A percentile compares a stretch with the other conserved stretches of the same genome.
These are phyloP conservation scores for Penicillium capsulatum DNA, from an alignment of 2,329 filamentous ascomycete genomes.

Conservation along the genomic window DNA sequence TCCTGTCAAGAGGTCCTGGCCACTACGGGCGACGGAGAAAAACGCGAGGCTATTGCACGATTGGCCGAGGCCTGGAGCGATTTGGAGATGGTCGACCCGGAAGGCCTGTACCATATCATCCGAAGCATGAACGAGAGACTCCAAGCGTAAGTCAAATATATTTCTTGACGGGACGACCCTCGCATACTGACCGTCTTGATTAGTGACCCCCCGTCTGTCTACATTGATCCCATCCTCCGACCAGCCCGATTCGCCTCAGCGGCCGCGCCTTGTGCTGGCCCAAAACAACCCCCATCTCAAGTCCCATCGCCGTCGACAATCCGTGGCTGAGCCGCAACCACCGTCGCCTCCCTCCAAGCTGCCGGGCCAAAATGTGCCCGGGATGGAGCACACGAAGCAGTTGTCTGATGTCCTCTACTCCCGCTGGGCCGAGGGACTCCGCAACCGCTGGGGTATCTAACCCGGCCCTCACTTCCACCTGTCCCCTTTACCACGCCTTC, in stretches of 20 bases:
- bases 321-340: constrained; percentile 33
- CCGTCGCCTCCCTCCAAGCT: constrained; percentile 44
- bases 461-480: not conserved
- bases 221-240: constrained; percentile 36
- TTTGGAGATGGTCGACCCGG: constrained; percentile 81
- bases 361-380: constrained; percentile 58
- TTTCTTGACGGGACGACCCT: no score
- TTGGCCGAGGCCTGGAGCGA: constrained; percentile 81
- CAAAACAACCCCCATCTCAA: constrained; percentile 82
- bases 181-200: not conserved
- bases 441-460: constrained; percentile 58
- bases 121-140: constrained; percentile 71
- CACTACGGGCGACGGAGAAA: constrained; percentile 65
- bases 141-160: constrained; percentile 40
- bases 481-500: constrained; percentile 1
- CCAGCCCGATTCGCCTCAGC: constrained; percentile 42
- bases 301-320: constrained; percentile 67
- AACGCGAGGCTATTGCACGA: constrained; percentile 76
- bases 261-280: constrained; percentile 67
- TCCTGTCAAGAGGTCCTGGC: constrained; percentile 80
- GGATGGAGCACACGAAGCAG: constrained; percentile 89
- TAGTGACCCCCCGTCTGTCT: constrained; percentile 40
- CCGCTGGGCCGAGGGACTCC: constrained; percentile 81
- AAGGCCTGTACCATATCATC: constrained; percentile 82
- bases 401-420: constrained; percentile 86